phyloP scores from a whole-genome alignment of 169 alveolate species.

The Eimeria necatrix region DNA sequence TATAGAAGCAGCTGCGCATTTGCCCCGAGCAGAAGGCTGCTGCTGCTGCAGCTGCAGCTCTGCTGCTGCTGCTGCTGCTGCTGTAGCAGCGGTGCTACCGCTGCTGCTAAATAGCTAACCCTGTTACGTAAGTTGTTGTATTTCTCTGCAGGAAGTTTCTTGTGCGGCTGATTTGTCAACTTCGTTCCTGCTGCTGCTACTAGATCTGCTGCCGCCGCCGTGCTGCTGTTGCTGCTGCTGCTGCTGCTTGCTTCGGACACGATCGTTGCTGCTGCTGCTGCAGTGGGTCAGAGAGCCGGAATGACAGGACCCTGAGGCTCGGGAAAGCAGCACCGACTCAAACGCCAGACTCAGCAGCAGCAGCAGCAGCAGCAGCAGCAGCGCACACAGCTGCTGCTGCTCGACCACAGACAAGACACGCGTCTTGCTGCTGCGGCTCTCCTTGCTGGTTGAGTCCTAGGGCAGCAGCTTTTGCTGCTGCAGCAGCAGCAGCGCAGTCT shows the following conservation, averaged over 20 bases:
- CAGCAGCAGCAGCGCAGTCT: not conserved
- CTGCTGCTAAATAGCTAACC: not conserved
- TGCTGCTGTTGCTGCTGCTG: not conserved
- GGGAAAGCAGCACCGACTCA: not conserved
- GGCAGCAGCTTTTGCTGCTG: not conserved
- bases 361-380: constrained; percentile 3
- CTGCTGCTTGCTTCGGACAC: not conserved
- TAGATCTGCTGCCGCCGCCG: not conserved
- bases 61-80: constrained; percentile 14
- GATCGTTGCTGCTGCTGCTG: not conserved
- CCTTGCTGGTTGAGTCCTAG: not conserved
- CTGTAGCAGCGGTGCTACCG: not conserved
- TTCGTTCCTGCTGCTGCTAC: not conserved
- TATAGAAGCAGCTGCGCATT: not conserved
- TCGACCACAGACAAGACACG: not conserved
- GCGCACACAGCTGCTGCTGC: constrained; percentile 21
- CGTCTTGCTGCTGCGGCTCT: not conserved
- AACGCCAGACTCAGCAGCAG: not conserved
- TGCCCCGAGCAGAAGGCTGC: not conserved
- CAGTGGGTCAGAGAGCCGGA: not conserved
- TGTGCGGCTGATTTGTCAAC: not conserved
- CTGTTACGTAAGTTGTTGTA: no score
- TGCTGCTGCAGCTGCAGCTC: constrained; percentile 37
- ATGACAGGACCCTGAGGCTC: not conserved
- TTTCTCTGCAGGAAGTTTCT: not conserved